A percentile compares a stretch with the other conserved stretches of the same genome.
Conservation (phyloP, 495 filamentous ascomycete species). For the Aspergillus haitiensis region DNA sequence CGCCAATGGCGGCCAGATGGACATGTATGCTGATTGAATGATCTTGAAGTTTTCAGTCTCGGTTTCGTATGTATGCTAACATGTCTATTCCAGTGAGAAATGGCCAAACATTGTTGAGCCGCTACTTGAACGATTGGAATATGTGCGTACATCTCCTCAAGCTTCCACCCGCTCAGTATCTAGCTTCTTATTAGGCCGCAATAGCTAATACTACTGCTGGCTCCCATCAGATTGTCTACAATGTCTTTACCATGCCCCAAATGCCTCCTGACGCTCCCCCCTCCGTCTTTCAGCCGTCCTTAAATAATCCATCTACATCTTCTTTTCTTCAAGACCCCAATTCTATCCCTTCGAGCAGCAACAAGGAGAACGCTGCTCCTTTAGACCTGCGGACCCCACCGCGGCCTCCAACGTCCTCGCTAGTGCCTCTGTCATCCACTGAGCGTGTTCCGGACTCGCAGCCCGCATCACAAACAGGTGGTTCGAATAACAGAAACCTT, state of each 20-base stretch:
- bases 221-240: constrained; percentile 49
- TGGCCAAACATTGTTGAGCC: constrained; percentile 55
- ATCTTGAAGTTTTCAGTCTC: neutral
- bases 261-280: constrained; percentile 34
- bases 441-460: constrained; percentile 49
- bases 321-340: constrained; percentile 38
- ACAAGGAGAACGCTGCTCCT: constrained; percentile 55
- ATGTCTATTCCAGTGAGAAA: constrained; percentile 44
- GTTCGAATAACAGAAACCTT: constrained; percentile 45
- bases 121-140: constrained; percentile 53
- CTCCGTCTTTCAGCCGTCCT: constrained; percentile 23
- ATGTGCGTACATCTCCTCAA: constrained; percentile 36
- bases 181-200: neutral
- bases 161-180: constrained; percentile 4
- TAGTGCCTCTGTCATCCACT: constrained; percentile 37
- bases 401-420: constrained; percentile 39
- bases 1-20: constrained; percentile 66
- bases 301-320: constrained; percentile 28
- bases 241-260: constrained; percentile 52
- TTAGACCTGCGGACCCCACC: constrained; percentile 35
- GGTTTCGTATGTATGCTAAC: constrained; percentile 28
- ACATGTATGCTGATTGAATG: constrained; percentile 55
- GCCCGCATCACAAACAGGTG: constrained; percentile 38
- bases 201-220: constrained; percentile 5
- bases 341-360: constrained; percentile 38